Percentiles rank a stretch among this genome's conserved stretches.
Evolutionary conservation across 306 rosid species (phyloP).

Genomic region (Carpinus viminea): DNA sequence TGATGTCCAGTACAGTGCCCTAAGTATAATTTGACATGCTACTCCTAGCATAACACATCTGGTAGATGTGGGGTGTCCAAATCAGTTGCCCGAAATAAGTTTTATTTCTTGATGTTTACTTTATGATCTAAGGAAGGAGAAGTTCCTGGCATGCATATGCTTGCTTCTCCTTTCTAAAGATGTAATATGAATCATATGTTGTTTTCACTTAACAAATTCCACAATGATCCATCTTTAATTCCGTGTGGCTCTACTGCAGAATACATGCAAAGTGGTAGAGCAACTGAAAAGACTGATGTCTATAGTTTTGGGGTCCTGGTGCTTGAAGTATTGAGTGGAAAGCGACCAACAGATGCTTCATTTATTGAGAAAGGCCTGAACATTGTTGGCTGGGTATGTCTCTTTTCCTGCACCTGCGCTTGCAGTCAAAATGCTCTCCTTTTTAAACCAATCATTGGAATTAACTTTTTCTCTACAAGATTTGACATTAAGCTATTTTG

Average conservation of each 20-base stretch:
- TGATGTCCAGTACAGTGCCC: background rate
- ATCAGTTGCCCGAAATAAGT: background rate
- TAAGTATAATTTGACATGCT: background rate
- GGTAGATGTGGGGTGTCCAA: too few species aligned
- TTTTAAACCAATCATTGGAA: background rate
- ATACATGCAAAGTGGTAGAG: conserved; percentile 99
- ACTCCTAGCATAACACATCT: background rate
- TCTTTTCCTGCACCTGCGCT: conserved; percentile 5
- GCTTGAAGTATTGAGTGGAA: conserved; percentile 94
- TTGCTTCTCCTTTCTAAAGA: background rate
- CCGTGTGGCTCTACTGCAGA: conserved; percentile 49
- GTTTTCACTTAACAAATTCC: background rate
- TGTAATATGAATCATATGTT: background rate
- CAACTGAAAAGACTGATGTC: conserved; percentile 93
- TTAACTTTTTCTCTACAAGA: background rate
- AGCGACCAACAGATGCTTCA: conserved; percentile 95
- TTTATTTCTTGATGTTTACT: background rate
- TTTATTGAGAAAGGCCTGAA: conserved; percentile 95
- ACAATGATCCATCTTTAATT: conserved; percentile 12
- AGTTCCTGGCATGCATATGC: background rate
- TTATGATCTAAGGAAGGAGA: conserved; percentile 8
- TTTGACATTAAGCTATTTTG: conserved; percentile 3
- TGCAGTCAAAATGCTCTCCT: conserved; percentile 7
- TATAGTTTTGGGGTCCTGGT: conserved; percentile 95
- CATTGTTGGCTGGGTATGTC: conserved; percentile 96